These are phyloP conservation scores for Blastocystis sp. DNA, from an alignment of 352 stramenopile genomes.

Conservation along the genomic window DNA sequence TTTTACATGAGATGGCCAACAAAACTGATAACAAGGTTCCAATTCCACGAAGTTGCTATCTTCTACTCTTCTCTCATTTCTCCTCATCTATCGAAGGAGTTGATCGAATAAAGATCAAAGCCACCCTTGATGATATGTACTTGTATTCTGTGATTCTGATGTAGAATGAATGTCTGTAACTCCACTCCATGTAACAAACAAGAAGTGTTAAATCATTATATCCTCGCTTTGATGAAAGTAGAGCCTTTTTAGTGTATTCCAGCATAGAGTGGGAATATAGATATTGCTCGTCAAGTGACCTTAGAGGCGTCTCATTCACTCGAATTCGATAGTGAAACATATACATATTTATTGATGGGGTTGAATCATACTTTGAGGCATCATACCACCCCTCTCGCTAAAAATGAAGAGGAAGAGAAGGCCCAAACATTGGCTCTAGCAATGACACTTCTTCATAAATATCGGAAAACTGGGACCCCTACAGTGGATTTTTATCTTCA, in stretches of 20 bases:
- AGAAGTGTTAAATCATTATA: constrained; percentile 56
- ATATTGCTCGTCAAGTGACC: neutral
- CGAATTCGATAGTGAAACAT: constrained; percentile 21
- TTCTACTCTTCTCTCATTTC: constrained; percentile 16
- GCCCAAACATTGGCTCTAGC: constrained; percentile 42
- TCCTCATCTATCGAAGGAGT: neutral
- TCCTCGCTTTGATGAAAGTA: constrained; percentile 30
- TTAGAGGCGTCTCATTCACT: neutral
- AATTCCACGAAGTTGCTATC: constrained; percentile 49
- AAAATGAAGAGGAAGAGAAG: neutral
- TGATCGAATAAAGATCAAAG: neutral
- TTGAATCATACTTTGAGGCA: constrained; percentile 25
- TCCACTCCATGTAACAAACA: constrained; percentile 1
- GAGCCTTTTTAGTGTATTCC: neutral
- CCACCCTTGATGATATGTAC: constrained; percentile 2
- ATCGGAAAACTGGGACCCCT: constrained; percentile 2
- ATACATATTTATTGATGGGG: constrained; percentile 48
- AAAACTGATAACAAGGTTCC: neutral
- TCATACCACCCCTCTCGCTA: neutral
- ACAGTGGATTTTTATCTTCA: constrained; percentile 35
- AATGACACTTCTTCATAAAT: constrained; percentile 4
- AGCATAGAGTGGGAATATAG: neutral
- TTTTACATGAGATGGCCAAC: constrained; percentile 20
- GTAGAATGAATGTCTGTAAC: constrained; percentile 18
- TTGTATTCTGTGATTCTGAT: neutral